Evolutionary conservation across 495 filamentous ascomycete genomes (phyloP), one percentile per base, ranked within the genome.

Genomic region (Penicillium bovifimosum): DNA sequence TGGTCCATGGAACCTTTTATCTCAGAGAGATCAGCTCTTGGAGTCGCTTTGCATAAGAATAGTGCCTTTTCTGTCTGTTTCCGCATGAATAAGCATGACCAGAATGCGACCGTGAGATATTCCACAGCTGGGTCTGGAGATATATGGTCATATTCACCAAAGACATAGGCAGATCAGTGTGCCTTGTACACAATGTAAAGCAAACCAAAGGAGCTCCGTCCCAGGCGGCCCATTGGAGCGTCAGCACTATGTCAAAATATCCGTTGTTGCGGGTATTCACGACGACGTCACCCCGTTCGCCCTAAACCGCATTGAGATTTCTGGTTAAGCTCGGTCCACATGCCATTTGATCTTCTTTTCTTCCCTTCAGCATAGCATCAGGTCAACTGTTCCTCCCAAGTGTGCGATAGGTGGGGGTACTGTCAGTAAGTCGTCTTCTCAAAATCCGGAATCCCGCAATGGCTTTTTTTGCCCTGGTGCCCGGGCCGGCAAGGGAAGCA

Each of bases 271-370:
- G 26, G 44, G 24, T 43, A 45, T 54, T 52, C 52, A 55, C 46
- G 17, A 56, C 51, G 57, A 64, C 59, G 61, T 65, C 62, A 65
- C 62, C 57, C 33, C 40, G 31, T 55, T 52, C 44, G 53, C 56
- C 54, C 62, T 65, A 65, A 63, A 57, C 62, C 60, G 36, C 27
- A 49, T 65, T 44, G 56, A 56, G 61, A 13, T 9, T 16, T 28
- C 24, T 28, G n/a, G 28, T 29, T 41, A 56, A 65, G 62, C 61
- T 63, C 58, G 61, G 62, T 52, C 62, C 62, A 62, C 60, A 60
- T 60, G 53, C 47, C 53, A 47, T 48, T 55, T 32, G 41, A 47
- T 56, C 45, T 27, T 35, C 52, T 52, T 28, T 31, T 39, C 52
- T 47, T 48, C 50, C 42, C 35, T 10, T 49, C 53, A 36, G 36